Evolutionary conservation across 192 early-diverging fungal species (phyloP).

Genomic region (Dissophora globulifera): DNA sequence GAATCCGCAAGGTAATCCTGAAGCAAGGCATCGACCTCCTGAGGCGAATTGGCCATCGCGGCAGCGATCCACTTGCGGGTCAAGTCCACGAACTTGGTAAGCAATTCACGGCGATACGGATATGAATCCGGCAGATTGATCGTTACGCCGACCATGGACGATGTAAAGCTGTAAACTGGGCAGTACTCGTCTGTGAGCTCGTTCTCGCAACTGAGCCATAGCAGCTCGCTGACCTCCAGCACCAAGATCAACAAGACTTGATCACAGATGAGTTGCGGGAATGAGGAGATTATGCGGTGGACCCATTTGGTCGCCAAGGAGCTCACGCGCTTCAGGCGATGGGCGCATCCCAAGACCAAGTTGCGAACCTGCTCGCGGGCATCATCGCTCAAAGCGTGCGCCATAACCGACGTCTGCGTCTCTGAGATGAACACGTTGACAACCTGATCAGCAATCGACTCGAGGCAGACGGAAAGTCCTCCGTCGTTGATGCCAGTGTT

Average conservation of each 20-base stretch:
- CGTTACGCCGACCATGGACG: conserved; percentile 66
- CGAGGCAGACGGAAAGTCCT: conserved; percentile 76
- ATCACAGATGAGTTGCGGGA: conserved; percentile 86
- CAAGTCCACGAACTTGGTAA: conserved; percentile 65
- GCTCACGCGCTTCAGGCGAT: conserved; percentile 77
- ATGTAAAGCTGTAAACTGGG: conserved; percentile 75
- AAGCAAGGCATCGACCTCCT: conserved; percentile 74
- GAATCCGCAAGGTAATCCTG: conserved; percentile 76
- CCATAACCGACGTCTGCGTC: conserved; percentile 50
- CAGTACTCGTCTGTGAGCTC: conserved; percentile 81
- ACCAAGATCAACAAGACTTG: conserved; percentile 70
- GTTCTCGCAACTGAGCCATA: conserved; percentile 82
- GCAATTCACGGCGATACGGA: conserved; percentile 73
- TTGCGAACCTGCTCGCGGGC: conserved; percentile 64
- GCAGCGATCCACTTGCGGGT: conserved; percentile 75
- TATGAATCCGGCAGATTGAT: conserved; percentile 80
- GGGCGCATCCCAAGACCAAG: conserved; percentile 72
- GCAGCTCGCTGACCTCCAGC: conserved; percentile 85
- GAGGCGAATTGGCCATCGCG: conserved; percentile 68
- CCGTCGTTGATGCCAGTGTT: conserved; percentile 86
- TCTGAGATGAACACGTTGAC: conserved; percentile 62
- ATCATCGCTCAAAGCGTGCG: conserved; percentile 58
- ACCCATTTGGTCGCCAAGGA: conserved; percentile 69
- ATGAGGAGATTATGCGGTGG: conserved; percentile 65
- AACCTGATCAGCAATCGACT: conserved; percentile 78